Evolutionary conservation across 1,284 basidiomycete species (phyloP).

Genomic region (Leccinum pachyderme): DNA sequence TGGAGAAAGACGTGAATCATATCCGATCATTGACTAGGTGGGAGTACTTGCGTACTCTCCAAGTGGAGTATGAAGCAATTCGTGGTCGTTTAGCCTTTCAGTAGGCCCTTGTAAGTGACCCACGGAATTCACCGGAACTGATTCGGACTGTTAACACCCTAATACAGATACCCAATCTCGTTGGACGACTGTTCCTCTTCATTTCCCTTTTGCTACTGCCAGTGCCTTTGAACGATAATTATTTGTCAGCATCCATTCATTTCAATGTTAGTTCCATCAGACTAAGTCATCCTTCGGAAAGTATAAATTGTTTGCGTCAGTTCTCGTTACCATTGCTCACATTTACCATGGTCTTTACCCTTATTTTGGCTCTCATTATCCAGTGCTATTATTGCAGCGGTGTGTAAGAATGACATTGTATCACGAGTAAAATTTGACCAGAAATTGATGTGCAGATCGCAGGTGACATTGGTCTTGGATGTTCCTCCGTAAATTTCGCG

Average conservation of each 20-base stretch:
- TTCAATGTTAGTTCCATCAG: constrained; percentile 7
- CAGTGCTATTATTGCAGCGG: background rate
- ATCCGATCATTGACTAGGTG: constrained; percentile 13
- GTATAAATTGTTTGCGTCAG: constrained; percentile 16
- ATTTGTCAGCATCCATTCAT: background rate
- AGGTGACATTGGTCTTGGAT: constrained; percentile 10
- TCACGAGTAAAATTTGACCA: constrained; percentile 3
- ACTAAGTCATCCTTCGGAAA: background rate
- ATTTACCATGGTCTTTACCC: constrained; percentile 2
- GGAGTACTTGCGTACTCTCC: constrained; percentile 21
- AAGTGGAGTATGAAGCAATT: constrained; percentile 18
- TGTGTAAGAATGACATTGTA: too few species aligned
- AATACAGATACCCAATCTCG: constrained; percentile 19
- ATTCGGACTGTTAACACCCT: background rate
- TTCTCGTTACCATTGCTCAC: background rate
- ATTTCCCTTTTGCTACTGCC: constrained; percentile 19
- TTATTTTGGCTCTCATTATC: constrained; percentile 4
- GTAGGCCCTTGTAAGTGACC: constrained; percentile 18
- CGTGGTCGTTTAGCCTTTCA: constrained; percentile 16
- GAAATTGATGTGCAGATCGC: background rate
- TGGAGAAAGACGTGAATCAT: background rate
- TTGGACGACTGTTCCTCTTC: constrained; percentile 14
- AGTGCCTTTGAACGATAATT: background rate
- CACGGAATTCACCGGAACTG: background rate
- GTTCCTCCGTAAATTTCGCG: constrained; percentile 16